Evolutionary conservation across 108 stramenopile genomes (phyloP).

Genomic region (Parietichytrium sp.): DNA sequence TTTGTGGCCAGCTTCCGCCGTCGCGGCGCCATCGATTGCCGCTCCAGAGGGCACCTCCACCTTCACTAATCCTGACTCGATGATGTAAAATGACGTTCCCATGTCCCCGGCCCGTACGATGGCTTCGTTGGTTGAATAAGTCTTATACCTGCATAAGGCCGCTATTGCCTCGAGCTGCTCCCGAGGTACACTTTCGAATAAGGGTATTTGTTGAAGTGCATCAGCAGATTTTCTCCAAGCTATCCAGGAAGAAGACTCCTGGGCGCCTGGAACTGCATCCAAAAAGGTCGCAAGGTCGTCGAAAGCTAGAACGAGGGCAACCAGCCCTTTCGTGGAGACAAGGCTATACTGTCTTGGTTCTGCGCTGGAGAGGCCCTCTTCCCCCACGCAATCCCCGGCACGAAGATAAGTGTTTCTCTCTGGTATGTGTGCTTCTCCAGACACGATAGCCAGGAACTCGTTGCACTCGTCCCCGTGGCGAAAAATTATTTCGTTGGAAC

Average conservation of each 20-base stretch:
- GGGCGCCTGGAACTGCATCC: background rate
- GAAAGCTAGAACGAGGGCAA: background rate
- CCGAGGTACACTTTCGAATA: conserved; percentile 1
- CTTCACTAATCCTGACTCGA: background rate
- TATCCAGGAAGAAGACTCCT: background rate
- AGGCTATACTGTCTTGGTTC: background rate
- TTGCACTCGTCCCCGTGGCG: background rate
- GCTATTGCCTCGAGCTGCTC: conserved; percentile 5
- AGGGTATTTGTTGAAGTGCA: background rate
- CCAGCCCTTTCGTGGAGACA: background rate
- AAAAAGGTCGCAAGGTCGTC: conserved; percentile 13
- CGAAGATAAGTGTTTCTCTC: background rate
- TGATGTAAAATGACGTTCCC: conserved; percentile 20
- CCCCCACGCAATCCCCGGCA: background rate
- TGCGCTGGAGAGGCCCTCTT: background rate
- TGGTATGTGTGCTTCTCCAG: background rate
- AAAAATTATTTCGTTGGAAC: background rate
- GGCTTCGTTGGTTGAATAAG: background rate
- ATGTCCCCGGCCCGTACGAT: background rate
- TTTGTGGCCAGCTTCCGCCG: background rate
- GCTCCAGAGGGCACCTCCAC: background rate
- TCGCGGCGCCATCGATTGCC: background rate
- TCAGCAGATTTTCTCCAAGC: background rate
- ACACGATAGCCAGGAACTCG: background rate
- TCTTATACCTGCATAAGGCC: background rate